Evolutionary conservation across 1,284 basidiomycete genomes (phyloP), one percentile per base, ranked within the genome.

Genomic region (Boletus hoseneyae): DNA sequence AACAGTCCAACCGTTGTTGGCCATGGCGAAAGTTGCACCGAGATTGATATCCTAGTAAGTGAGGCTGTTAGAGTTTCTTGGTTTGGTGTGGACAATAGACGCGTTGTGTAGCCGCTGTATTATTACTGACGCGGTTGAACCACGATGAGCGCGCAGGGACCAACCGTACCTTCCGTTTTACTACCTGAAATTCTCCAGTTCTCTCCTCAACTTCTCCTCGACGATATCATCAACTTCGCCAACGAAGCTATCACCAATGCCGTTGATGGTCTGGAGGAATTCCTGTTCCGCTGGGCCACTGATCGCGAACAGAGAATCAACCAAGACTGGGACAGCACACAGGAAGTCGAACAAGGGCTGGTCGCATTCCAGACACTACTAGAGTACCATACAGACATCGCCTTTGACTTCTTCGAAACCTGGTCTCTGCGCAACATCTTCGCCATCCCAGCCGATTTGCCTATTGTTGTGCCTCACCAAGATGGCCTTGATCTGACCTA

Each of bases 361-460:
- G 85, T 88, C 40, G 77, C 85, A 29, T 89, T 90, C 58, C 84
- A 87, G 60, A 90, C 87, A 0, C 73, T 90, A 34, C 73, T 90
- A 19, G 86, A 90, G 59, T 80, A 82, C 45, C 87, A 90, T 56
- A 85, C 85, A 37, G 87, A 90, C 60, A 76, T 88, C 44, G 87
- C 87, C 2, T 87, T 90, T 54, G 87, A 90, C 64, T 86, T 85
- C 64, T 85, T 90, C 58, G 87, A 90, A 68, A 81, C 81, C 1
- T 90, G 87, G 87, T 82, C 80, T 9, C 63, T 88, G 60, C 73
- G 87, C 29, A 90, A 90, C 63, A 87, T 89, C 52, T 90, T 90
- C 61, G 76, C 79, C 38, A 73, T 90, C 15, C 79, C 82, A 2
- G 72, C 76, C 2, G 79, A 83, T 54, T 60, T 89, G 19, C 82